Conservation (phyloP, 2,329 filamentous ascomycete species). For the Epichloe uncinata region DNA sequence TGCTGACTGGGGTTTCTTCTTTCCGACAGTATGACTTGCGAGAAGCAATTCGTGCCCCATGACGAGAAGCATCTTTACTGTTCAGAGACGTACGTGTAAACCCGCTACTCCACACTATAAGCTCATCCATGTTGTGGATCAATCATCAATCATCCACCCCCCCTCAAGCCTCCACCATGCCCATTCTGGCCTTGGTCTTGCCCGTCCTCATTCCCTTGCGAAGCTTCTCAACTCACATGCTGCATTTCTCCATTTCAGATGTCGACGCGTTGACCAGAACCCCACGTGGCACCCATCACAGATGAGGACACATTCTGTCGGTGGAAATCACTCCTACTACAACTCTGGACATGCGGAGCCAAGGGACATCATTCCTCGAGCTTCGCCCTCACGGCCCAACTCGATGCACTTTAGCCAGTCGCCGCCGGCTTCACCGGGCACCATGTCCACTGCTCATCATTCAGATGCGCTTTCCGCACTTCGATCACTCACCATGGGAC, state of each 20-base stretch:
- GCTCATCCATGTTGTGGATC: neutral
- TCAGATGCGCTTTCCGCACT: conserved; percentile 39
- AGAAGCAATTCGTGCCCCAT: conserved; percentile 49
- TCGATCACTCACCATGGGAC: conserved; percentile 39
- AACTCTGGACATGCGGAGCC: conserved; percentile 35
- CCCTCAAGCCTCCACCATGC: too few species aligned
- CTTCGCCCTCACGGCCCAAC: conserved; percentile 46
- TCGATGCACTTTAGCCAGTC: conserved; percentile 39
- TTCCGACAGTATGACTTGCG: conserved; percentile 45
- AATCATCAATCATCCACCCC: too few species aligned
- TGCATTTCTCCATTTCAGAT: conserved; percentile 22
- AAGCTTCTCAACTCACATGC: too few species aligned
- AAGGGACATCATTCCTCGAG: conserved; percentile 49
- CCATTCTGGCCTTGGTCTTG: too few species aligned
- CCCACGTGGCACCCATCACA: conserved; percentile 17
- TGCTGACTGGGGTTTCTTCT: neutral
- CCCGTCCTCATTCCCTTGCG: too few species aligned
- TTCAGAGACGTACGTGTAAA: conserved; percentile 42
- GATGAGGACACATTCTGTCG: neutral
- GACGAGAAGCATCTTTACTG: conserved; percentile 48
- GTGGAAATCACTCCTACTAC: conserved; percentile 30
- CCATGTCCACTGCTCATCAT: conserved; percentile 16
- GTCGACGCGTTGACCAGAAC: conserved; percentile 39
- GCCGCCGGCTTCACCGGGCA: conserved; percentile 34
- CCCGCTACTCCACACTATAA: neutral